Percentiles rank a stretch among this genome's conserved stretches.
phyloP scores from a whole-genome alignment of 768 basidiomycete genomes.

The Mycena galericulata region DNA sequence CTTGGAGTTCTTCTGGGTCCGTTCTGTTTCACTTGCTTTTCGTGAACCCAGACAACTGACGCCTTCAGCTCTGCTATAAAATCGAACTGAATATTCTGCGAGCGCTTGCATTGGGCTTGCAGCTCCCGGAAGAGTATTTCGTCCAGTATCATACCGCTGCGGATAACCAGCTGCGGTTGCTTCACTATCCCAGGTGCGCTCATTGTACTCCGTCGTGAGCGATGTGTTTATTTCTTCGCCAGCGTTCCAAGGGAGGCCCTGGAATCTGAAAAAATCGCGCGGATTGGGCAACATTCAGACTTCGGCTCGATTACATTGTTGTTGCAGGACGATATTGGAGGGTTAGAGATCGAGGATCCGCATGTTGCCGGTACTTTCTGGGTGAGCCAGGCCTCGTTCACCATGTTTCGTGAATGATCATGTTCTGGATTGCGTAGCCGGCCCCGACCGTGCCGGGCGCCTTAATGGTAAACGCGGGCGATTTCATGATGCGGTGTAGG shows the following conservation, averaged over 20 bases:
- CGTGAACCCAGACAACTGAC: too few relatives aligned
- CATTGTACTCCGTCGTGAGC: background rate
- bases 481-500: conserved; percentile 63
- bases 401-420: background rate
- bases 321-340: conserved; percentile 70
- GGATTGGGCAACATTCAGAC: conserved; percentile 66
- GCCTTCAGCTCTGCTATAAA: conserved; percentile 55
- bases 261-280: conserved; percentile 49
- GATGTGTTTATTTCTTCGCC: background rate
- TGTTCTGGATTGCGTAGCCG: conserved; percentile 33
- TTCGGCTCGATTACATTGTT: conserved; percentile 69
- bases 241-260: conserved; percentile 50
- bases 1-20: conserved; percentile 65
- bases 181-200: conserved; percentile 64
- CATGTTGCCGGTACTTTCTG: conserved; percentile 55
- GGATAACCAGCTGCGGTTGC: conserved; percentile 68
- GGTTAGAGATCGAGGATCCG: conserved; percentile 72
- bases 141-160: conserved; percentile 52
- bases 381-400: conserved; percentile 42
- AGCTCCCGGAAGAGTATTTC: conserved; percentile 59
- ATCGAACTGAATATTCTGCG: conserved; percentile 57
- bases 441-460: conserved; percentile 60
- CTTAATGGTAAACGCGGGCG: conserved; percentile 65
- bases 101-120: conserved; percentile 62
- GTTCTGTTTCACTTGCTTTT: too few relatives aligned